Evolutionary conservation across 2,329 filamentous ascomycete species (phyloP).

Genomic region (Neophaeococcomyces aloes): DNA sequence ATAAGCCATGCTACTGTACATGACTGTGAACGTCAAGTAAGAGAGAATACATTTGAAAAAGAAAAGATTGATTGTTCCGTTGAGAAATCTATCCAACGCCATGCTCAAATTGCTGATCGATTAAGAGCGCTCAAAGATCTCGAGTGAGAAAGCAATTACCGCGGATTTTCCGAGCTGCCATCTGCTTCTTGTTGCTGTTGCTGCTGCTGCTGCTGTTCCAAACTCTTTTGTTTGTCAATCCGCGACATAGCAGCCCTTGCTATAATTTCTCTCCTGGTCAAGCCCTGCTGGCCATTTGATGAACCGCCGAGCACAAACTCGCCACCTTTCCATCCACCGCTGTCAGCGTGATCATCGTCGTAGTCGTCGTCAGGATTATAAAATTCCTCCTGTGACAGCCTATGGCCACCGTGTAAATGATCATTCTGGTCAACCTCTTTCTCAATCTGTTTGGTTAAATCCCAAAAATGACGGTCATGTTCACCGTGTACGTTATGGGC

Average conservation of each 20-base stretch:
- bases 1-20: too few species aligned
- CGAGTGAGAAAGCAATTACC: not conserved
- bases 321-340: slow-evolving; percentile 68
- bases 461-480: slow-evolving; percentile 84
- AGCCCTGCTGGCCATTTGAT: slow-evolving; percentile 34
- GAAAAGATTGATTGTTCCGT: not conserved
- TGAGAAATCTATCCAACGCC: slow-evolving; percentile 14
- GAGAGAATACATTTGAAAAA: not conserved
- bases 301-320: slow-evolving; percentile 61
- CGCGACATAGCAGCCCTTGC: slow-evolving; percentile 64
- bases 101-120: slow-evolving; percentile 10
- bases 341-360: slow-evolving; percentile 49
- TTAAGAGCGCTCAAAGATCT: not conserved
- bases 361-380: slow-evolving; percentile 45
- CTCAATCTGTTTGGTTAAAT: slow-evolving; percentile 73
- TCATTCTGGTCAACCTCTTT: slow-evolving; percentile 70
- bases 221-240: slow-evolving; percentile 39
- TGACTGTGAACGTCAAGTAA: not conserved
- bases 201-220: slow-evolving; percentile 2
- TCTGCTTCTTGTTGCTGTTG: slow-evolving; percentile 1
- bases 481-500: slow-evolving; percentile 80
- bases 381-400: slow-evolving; percentile 49
- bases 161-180: not conserved
- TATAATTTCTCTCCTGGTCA: slow-evolving; percentile 63
- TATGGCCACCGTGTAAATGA: slow-evolving; percentile 61